Base-by-base conservation (phyloP, 768 basidiomycete species). In the Chiua virens region DNA sequence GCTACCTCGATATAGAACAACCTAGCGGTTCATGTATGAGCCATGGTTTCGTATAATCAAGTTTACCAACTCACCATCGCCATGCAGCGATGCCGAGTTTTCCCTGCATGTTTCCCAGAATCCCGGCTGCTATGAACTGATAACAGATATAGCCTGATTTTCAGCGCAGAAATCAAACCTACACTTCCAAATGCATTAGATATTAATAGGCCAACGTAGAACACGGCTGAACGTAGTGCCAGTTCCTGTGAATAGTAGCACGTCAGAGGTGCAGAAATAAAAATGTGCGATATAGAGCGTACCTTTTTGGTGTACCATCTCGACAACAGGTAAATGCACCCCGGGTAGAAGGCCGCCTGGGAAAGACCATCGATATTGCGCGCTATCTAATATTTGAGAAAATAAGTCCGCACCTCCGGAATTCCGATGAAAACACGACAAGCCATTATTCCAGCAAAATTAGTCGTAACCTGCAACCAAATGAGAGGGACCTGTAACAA, bases 121-220 rank as follows among this genome's bases (percentile, higher is more conserved):
- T 84, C 9, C 83, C 87, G 18, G 87, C 87, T 30, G 86, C 87
- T 64, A 88, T 81, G 10, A 88, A 66, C 82, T 86, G 30, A 30
- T 14, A 30, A 30, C 30, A 52, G 10, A 15, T 1, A 8, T 2
- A 11, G 25, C 53, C 8, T 37, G 15, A 23, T 3, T 15, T 30
- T 32, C 4, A 4, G 28, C 22, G 36, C 10, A 37, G 23, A 15
- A 40, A 25, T 23, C 34, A 42, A 27, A 20, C 81, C 62, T 49
- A 86, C 85, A 49, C 78, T 73, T 38, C 86, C 85, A 58, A 87
- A 85, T 3, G 86, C 85, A 63, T 82, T 83, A 4, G 84, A 81
- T 35, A 85, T 70, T 8, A 86, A 71, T 14, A 81, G 59, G 5
- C 83, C 84, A 2, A 74, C 72, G 58, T 79, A 85, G 5, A 88